Evolutionary conservation across 1,139 yeast species (phyloP).

Genomic region (Pneumocystis jirovecii): DNA sequence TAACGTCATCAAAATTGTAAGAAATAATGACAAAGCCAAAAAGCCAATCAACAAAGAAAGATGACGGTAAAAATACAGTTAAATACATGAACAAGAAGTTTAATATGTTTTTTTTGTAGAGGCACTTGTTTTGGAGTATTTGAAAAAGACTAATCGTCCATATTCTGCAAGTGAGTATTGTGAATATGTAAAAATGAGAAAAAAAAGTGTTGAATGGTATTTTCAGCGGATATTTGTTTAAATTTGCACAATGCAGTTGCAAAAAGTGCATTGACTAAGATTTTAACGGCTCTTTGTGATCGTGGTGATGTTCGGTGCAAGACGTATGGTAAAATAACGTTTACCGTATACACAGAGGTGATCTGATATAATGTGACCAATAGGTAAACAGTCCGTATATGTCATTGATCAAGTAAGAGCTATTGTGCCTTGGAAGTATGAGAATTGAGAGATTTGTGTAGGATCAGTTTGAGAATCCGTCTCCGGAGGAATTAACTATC

Average conservation of each 20-base stretch:
- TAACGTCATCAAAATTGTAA: no score
- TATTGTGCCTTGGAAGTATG: constrained; percentile 5
- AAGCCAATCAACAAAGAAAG: neutral
- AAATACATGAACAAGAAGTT: neutral
- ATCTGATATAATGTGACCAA: neutral
- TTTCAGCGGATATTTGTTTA: constrained; percentile 23
- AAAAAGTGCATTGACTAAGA: constrained; percentile 21
- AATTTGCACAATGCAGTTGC: constrained; percentile 26
- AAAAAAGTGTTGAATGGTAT: neutral
- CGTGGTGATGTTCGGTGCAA: constrained; percentile 23
- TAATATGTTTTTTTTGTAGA: neutral
- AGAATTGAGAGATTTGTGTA: constrained; percentile 12
- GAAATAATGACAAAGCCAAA: neutral
- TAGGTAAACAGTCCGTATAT: neutral
- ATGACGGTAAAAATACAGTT: neutral
- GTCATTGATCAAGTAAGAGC: constrained; percentile 15
- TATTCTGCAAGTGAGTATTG: constrained; percentile 21
- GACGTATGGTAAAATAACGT: constrained; percentile 19
- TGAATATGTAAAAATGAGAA: constrained; percentile 8
- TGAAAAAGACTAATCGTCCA: constrained; percentile 29
- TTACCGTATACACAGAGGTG: no score
- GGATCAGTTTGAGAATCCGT: constrained; percentile 11
- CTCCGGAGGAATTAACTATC: constrained; percentile 9
- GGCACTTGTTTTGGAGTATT: constrained; percentile 20
- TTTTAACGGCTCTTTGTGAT: constrained; percentile 21